These are phyloP conservation scores for Microsporum canis DNA, from an alignment of 2,329 filamentous ascomycete species.

Conservation along the genomic window DNA sequence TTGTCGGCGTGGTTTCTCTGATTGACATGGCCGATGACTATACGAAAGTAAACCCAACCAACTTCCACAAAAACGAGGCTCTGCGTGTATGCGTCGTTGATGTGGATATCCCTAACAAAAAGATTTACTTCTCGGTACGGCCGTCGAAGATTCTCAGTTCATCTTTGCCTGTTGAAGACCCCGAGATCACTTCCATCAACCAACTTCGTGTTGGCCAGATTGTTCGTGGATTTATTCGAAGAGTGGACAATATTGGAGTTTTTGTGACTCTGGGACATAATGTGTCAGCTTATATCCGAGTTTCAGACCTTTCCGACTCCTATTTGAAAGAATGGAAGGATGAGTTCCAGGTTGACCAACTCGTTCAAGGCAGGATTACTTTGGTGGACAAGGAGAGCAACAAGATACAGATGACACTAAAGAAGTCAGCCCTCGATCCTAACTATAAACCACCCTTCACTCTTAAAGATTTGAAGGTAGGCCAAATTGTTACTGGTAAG, in stretches of 20 bases:
- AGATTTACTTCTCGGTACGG: slow-evolving; percentile 65
- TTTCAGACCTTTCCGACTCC: slow-evolving; percentile 78
- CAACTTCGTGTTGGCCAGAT: slow-evolving; percentile 67
- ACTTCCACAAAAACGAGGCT: slow-evolving; percentile 72
- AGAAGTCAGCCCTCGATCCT: slow-evolving; percentile 69
- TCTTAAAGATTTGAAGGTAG: slow-evolving; percentile 64
- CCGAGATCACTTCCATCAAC: slow-evolving; percentile 59
- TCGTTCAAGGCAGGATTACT: slow-evolving; percentile 78
- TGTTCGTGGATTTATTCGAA: slow-evolving; percentile 83
- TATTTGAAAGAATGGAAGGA: slow-evolving; percentile 96
- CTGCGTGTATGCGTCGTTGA: slow-evolving; percentile 75
- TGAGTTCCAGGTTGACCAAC: slow-evolving; percentile 72
- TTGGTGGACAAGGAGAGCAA: slow-evolving; percentile 56
- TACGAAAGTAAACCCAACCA: slow-evolving; percentile 61
- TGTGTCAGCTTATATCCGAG: slow-evolving; percentile 69
- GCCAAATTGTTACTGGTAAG: slow-evolving; percentile 77
- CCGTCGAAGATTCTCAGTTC: slow-evolving; percentile 86
- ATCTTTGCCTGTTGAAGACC: slow-evolving; percentile 65
- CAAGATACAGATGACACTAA: slow-evolving; percentile 76
- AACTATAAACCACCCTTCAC: slow-evolving; percentile 63
- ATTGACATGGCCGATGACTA: slow-evolving; percentile 82
- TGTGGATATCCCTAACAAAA: slow-evolving; percentile 75
- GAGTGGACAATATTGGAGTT: slow-evolving; percentile 76
- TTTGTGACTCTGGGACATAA: slow-evolving; percentile 75
- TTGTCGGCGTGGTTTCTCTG: slow-evolving; percentile 70